Evolutionary conservation across 768 basidiomycete genomes (phyloP).

Genomic region (Panellus pusillus): DNA sequence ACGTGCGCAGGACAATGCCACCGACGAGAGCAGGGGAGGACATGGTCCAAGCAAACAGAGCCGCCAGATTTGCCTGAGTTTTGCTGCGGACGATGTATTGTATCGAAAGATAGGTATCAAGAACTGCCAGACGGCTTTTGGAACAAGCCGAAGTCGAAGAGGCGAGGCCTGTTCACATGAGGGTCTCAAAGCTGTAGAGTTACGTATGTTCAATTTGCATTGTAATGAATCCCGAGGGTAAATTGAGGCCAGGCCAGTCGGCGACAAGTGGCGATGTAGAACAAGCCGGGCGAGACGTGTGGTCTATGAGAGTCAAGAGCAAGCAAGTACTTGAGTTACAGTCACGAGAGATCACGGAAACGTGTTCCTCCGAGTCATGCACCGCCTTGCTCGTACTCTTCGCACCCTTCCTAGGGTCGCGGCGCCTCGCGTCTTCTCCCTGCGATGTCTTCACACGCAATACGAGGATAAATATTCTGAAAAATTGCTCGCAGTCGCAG

Average conservation of each 20-base stretch:
- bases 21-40: slow-evolving; percentile 15
- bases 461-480: slow-evolving; percentile 57
- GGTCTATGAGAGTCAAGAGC: too few relatives aligned
- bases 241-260: too few relatives aligned
- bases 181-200: too few relatives aligned
- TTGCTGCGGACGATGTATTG: background rate
- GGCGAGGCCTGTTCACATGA: background rate
- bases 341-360: too few relatives aligned
- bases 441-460: slow-evolving; percentile 9
- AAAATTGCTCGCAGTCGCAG: slow-evolving; percentile 62
- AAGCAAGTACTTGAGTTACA: too few relatives aligned
- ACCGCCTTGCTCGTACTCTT: background rate
- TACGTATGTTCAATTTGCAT: too few relatives aligned
- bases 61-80: background rate
- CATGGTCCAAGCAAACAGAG: slow-evolving; percentile 5
- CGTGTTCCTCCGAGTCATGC: too few relatives aligned
- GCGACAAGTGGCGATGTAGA: too few relatives aligned
- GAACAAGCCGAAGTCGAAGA: background rate
- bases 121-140: background rate
- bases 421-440: background rate
- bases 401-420: background rate
- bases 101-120: background rate
- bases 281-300: too few relatives aligned
- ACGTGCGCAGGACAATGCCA: slow-evolving; percentile 9
- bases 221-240: too few relatives aligned